A percentile compares a stretch with the other conserved stretches of the same genome.
These are phyloP conservation scores for Pisolithus albus DNA, from an alignment of 768 basidiomycete species.

Conservation along the genomic window DNA sequence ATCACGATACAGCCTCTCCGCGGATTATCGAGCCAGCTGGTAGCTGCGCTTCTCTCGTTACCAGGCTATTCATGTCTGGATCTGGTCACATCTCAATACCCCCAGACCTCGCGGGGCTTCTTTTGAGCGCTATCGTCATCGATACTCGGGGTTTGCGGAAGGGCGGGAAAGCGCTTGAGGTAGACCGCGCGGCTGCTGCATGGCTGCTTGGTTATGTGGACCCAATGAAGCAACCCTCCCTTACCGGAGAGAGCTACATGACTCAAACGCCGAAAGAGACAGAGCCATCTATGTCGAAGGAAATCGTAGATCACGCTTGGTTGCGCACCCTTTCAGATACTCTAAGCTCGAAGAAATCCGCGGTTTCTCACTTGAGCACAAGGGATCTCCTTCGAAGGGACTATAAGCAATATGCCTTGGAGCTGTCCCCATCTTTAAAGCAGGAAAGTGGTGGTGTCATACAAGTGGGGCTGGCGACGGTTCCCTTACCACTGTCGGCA, in stretches of 20 bases:
- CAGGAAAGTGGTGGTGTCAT: slow-evolving; percentile 31
- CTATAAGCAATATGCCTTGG: slow-evolving; percentile 79
- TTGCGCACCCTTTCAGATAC: slow-evolving; percentile 48
- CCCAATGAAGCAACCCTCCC: slow-evolving; percentile 20
- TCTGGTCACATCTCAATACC: slow-evolving; percentile 28
- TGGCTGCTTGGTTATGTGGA: slow-evolving; percentile 59
- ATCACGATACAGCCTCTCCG: slow-evolving; percentile 55
- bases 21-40: slow-evolving; percentile 66
- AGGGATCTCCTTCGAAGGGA: slow-evolving; percentile 86
- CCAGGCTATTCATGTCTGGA: slow-evolving; percentile 28
- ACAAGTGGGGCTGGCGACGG: slow-evolving; percentile 73
- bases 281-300: slow-evolving; percentile 13
- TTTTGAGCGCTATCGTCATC: slow-evolving; percentile 74
- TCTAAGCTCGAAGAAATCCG: slow-evolving; percentile 46
- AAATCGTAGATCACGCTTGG: slow-evolving; percentile 32
- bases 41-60: slow-evolving; percentile 68
- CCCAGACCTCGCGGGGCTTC: slow-evolving; percentile 64
- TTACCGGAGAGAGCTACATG: not conserved
- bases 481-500: slow-evolving; percentile 59
- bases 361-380: slow-evolving; percentile 59
- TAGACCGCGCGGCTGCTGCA: slow-evolving; percentile 58
- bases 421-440: slow-evolving; percentile 28
- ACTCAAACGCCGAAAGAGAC: not conserved
- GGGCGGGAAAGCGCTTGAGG: slow-evolving; percentile 66
- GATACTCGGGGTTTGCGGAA: slow-evolving; percentile 78